phyloP scores from a whole-genome alignment of 768 basidiomycete genomes.

The Suillus occidentalis region DNA sequence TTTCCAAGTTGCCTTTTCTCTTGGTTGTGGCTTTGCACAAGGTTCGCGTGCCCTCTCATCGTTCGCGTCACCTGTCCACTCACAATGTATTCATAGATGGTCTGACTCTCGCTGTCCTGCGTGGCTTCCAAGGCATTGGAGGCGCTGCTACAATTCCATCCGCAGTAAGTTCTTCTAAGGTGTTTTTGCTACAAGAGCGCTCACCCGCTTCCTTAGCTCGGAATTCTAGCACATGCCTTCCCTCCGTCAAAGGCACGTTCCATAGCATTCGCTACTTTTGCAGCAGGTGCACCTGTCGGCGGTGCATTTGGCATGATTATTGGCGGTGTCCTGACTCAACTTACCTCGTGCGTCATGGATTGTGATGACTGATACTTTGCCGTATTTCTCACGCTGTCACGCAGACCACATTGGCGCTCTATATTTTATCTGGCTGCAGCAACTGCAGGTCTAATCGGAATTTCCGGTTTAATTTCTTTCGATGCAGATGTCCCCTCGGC shows the following conservation, averaged over 20 bases:
- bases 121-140: constrained; percentile 82
- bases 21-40: constrained; percentile 67
- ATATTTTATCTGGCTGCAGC: constrained; percentile 61
- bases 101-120: constrained; percentile 63
- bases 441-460: constrained; percentile 49
- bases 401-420: constrained; percentile 61
- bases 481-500: constrained; percentile 49
- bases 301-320: constrained; percentile 66
- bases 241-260: constrained; percentile 66
- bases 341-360: constrained; percentile 33
- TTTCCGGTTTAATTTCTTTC: constrained; percentile 57
- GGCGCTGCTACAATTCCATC: constrained; percentile 75
- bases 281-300: constrained; percentile 83
- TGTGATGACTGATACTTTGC: not conserved
- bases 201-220: constrained; percentile 47
- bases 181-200: not conserved
- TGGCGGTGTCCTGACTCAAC: constrained; percentile 72
- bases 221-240: constrained; percentile 81
- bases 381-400: constrained; percentile 2
- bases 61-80: not conserved
- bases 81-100: constrained; percentile 40
- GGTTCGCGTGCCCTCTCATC: constrained; percentile 30
- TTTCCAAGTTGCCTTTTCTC: constrained; percentile 52
- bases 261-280: constrained; percentile 79
- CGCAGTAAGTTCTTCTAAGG: constrained; percentile 41